Percentiles rank a stretch among this genome's conserved stretches.
These are phyloP conservation scores for Tylopilus intermedius DNA, from an alignment of 768 basidiomycete species.

Conservation along the genomic window DNA sequence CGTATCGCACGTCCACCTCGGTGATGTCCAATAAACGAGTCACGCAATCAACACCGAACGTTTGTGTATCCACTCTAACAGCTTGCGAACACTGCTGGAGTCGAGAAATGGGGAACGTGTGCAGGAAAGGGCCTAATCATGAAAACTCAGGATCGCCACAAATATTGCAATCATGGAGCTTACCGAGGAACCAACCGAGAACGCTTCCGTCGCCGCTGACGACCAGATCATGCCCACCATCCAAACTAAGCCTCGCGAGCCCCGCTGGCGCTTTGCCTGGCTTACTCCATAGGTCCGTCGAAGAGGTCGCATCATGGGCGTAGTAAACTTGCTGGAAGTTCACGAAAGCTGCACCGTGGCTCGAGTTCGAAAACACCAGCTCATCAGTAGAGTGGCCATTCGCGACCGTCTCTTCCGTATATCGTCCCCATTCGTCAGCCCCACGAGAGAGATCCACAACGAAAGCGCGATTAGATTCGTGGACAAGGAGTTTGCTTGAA, in stretches of 20 bases:
- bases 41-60: conserved; percentile 62
- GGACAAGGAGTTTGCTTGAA: conserved; percentile 54
- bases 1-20: conserved; percentile 54
- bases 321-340: conserved; percentile 68
- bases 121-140: conserved; percentile 28
- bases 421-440: conserved; percentile 44
- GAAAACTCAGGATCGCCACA: neutral
- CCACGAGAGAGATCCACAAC: conserved; percentile 47
- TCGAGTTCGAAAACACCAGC: conserved; percentile 41
- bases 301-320: conserved; percentile 40
- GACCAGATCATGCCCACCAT: conserved; percentile 68
- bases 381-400: conserved; percentile 56
- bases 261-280: conserved; percentile 63
- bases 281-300: conserved; percentile 58
- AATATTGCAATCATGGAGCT: conserved; percentile 7
- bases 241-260: conserved; percentile 58
- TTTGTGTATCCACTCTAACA: conserved; percentile 45
- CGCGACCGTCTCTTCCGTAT: conserved; percentile 44
- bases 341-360: conserved; percentile 53
- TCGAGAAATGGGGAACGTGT: conserved; percentile 54
- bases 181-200: conserved; percentile 73
- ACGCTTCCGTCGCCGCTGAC: conserved; percentile 60
- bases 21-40: conserved; percentile 52
- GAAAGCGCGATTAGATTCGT: conserved; percentile 48
- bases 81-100: conserved; percentile 44